Evolutionary conservation across 257 asterid genomes (phyloP).

Genomic region (Lycium barbarum): DNA sequence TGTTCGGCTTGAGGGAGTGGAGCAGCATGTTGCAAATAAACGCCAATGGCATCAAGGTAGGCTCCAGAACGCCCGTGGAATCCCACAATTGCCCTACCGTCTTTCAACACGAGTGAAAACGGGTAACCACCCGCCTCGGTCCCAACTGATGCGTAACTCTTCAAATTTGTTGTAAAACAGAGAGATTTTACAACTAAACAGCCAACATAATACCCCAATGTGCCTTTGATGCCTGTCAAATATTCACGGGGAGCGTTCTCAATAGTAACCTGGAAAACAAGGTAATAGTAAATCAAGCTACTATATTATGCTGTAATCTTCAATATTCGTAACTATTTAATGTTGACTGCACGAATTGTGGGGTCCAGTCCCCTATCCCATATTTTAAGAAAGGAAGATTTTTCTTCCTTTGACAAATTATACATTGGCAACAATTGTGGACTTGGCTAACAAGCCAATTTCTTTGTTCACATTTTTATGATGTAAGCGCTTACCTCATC

Average conservation of each 20-base stretch:
- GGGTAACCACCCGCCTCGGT: not conserved
- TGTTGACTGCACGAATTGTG: no score
- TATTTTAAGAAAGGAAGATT: no score
- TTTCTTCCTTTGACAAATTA: no score
- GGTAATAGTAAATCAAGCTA: no score
- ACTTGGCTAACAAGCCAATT: no score
- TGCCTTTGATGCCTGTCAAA: slow-evolving; percentile 28
- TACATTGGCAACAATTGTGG: no score
- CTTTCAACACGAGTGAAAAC: not conserved
- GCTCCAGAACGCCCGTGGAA: slow-evolving; percentile 22
- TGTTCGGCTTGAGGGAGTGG: not conserved
- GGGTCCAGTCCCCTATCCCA: no score
- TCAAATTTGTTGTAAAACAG: not conserved
- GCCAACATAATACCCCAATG: not conserved
- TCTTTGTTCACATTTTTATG: no score
- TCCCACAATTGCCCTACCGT: slow-evolving; percentile 17
- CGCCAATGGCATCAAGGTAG: slow-evolving; percentile 18
- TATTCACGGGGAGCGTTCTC: slow-evolving; percentile 11
- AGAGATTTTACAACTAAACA: not conserved
- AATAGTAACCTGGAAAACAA: not conserved
- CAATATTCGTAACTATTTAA: no score
- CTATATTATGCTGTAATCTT: no score
- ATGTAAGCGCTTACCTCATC: no score
- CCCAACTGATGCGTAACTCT: not conserved
- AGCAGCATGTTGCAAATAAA: slow-evolving; percentile 10